Base-by-base conservation (phyloP, 768 basidiomycete species). In the Tricholomella constricta region DNA sequence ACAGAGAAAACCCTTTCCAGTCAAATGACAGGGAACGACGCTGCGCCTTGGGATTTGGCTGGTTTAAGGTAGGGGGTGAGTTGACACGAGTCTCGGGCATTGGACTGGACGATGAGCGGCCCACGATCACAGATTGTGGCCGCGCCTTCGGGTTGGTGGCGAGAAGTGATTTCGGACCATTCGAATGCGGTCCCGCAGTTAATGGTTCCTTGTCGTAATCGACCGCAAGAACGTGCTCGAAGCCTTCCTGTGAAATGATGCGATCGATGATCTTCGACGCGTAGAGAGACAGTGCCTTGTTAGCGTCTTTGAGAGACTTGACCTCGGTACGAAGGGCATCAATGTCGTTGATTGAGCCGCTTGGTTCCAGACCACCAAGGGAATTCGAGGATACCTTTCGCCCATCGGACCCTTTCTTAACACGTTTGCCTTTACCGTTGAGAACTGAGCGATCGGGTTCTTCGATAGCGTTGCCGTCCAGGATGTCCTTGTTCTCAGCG, bases 201-300 rank as follows among this genome's bases (percentile, higher is more conserved):
- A 72, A 65, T 11, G 83, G 74, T 26, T 80, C 74, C 54, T 83
- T 81, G 43, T 90, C 89, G 61, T 91, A 96, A 69, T 98, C 95
- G 40, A 83, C 86, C n/a, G 95, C 91, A 31, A 98, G 83, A 49
- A 98, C 90, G 62, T 96, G 93, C 69, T 98, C 96, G 72, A 96
- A 98, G 20, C 94, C 94, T 70, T 97, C 95, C 69, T 95, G 89
- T 1, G 89, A 82, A 62, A 98, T 96, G 65, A 98, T 97, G 40
- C 95, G 85, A 74, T 98, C 96, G 63, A 98, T 91, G 60, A 98
- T 98, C 78, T 98, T 98, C 41, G 92, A 94, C 4, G 95, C 94
- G 65, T 98, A 98, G 35, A 98, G 72, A 15, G 93, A 93, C 11
- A 98, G 76, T 1, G 95, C 95, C 69, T 96, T 96, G 77, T 97